phyloP scores from a whole-genome alignment of 73 alveolate species.

The Urostyla sp. region DNA sequence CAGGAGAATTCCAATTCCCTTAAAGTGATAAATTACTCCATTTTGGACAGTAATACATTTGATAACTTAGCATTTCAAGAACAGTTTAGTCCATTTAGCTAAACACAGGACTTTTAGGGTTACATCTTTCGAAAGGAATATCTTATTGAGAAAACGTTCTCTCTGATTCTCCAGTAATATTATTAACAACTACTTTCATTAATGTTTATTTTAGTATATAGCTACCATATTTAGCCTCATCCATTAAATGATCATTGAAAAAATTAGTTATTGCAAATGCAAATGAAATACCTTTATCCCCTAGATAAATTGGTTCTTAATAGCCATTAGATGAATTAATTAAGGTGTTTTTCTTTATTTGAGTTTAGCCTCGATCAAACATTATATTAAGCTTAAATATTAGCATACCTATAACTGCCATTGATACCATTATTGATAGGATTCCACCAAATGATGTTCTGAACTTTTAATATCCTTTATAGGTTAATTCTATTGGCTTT shows the following conservation, averaged over 20 bases:
- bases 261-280: conserved; percentile 30
- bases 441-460: conserved; percentile 31
- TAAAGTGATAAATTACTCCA: conserved; percentile 27
- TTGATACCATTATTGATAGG: too few species aligned
- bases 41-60: conserved; percentile 27
- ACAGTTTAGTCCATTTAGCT: too few species aligned
- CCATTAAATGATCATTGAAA: not conserved
- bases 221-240: conserved; percentile 24
- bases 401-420: conserved; percentile 4
- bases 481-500: conserved; percentile 40
- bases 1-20: conserved; percentile 56
- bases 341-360: conserved; percentile 43
- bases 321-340: conserved; percentile 2
- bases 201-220: not conserved
- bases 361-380: not conserved
- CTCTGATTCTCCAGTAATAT: not conserved
- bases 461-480: conserved; percentile 40
- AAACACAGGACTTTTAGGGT: not conserved
- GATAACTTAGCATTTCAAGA: not conserved
- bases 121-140: conserved; percentile 26
- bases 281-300: conserved; percentile 16
- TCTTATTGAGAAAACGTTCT: not conserved
- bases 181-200: not conserved
- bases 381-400: conserved; percentile 5
- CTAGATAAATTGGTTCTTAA: conserved; percentile 11